Conservation (phyloP, 192 early-diverging fungal genomes). For the Backusella westeae region DNA sequence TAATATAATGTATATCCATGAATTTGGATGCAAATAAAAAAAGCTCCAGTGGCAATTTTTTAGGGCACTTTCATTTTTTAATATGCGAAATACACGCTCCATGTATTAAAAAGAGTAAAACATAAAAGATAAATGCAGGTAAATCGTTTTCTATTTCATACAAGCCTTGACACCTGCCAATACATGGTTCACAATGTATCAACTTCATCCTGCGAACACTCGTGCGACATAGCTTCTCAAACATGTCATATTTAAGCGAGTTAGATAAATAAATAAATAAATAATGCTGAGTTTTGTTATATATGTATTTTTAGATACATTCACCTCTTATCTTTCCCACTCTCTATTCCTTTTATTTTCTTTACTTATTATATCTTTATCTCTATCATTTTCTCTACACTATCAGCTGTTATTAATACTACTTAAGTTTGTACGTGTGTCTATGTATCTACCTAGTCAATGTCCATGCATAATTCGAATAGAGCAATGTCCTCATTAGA, state of each 20-base stretch:
- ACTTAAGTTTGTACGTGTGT: neutral
- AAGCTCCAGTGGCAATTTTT: too few relatives aligned
- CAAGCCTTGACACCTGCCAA: neutral
- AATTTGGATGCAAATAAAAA: too few relatives aligned
- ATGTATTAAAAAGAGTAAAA: too few relatives aligned
- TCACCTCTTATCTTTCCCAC: neutral
- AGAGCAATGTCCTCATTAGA: slow-evolving; percentile 4
- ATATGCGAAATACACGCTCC: too few relatives aligned
- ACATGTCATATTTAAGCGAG: neutral
- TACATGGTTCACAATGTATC: neutral
- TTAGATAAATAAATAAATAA: neutral
- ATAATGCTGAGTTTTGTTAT: neutral
- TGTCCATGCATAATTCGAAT: neutral
- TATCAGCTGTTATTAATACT: neutral
- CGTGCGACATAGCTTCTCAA: neutral
- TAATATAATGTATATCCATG: too few relatives aligned
- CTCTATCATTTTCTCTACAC: neutral
- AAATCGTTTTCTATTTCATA: too few relatives aligned
- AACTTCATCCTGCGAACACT: too few relatives aligned
- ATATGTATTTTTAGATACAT: neutral
- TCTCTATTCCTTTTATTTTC: neutral
- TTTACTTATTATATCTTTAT: neutral
- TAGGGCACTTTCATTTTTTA: too few relatives aligned
- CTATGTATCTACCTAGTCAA: neutral
- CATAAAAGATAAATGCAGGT: too few relatives aligned